phyloP scores from a whole-genome alignment of 2,329 filamentous ascomycete species.

The Lithohypha guttulata region DNA sequence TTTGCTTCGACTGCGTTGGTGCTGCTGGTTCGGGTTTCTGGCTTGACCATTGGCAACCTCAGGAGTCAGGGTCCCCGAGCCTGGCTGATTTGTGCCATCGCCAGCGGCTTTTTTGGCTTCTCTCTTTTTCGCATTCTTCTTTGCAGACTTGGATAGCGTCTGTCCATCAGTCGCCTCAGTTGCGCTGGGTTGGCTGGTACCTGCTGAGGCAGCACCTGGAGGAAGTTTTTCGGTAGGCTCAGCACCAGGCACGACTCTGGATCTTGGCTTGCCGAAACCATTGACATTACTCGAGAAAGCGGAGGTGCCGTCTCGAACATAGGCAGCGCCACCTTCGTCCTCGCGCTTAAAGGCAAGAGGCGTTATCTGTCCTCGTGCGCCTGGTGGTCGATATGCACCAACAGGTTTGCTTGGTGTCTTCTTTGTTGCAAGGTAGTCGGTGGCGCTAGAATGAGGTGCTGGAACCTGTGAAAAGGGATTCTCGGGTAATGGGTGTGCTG shows the following conservation, averaged over 20 bases:
- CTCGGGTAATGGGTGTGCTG: slow-evolving; percentile 53
- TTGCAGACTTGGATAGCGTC: slow-evolving; percentile 66
- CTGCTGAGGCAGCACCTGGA: slow-evolving; percentile 58
- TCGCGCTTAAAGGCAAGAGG: slow-evolving; percentile 95
- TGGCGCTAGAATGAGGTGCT: slow-evolving; percentile 68
- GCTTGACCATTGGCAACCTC: slow-evolving; percentile 18
- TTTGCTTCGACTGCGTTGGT: slow-evolving; percentile 45
- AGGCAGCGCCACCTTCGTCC: slow-evolving; percentile 87
- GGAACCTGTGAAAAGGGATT: slow-evolving; percentile 61
- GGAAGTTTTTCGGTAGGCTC: slow-evolving; percentile 58
- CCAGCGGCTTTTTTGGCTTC: slow-evolving; percentile 86
- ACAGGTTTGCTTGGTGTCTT: slow-evolving; percentile 95
- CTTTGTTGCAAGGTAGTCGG: slow-evolving; percentile 68
- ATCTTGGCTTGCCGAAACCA: slow-evolving; percentile 65
- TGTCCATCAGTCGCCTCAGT: slow-evolving; percentile 52
- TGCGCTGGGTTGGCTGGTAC: slow-evolving; percentile 54
- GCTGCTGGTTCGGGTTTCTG: slow-evolving; percentile 28
- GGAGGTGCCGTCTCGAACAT: slow-evolving; percentile 66
- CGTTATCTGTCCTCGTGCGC: slow-evolving; percentile 77
- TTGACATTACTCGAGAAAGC: slow-evolving; percentile 54
- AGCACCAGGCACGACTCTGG: slow-evolving; percentile 77
- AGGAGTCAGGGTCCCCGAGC: slow-evolving; percentile 12
- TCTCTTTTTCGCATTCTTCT: slow-evolving; percentile 99
- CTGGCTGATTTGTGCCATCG: slow-evolving; percentile 49
- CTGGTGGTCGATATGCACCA: slow-evolving; percentile 92